Conservation (phyloP, 768 basidiomycete species). For the Phanerochaete carnosa region DNA sequence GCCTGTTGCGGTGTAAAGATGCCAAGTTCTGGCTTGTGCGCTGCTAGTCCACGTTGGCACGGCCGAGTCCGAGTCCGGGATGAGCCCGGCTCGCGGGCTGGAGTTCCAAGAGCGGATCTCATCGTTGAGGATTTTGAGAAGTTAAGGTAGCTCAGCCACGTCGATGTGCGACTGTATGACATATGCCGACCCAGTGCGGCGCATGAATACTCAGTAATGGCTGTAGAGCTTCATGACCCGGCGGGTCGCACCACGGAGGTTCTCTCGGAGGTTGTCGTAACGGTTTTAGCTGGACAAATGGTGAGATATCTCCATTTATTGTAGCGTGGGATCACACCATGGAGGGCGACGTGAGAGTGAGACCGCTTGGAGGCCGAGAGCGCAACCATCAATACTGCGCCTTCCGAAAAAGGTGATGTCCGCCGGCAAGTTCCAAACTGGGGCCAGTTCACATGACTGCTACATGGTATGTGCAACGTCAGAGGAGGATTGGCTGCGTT, state of each 20-base stretch:
- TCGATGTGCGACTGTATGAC: no score
- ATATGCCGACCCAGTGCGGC: no score
- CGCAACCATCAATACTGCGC: slow-evolving; percentile 6
- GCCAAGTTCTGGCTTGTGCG: no score
- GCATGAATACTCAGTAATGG: no score
- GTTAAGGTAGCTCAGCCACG: not conserved
- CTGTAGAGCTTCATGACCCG: not conserved
- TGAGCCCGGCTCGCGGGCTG: not conserved
- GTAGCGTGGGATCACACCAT: not conserved
- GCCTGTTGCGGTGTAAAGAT: no score
- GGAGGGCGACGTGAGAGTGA: not conserved
- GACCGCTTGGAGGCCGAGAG: not conserved
- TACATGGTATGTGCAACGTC: not conserved
- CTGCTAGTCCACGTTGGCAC: not conserved
- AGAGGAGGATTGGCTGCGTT: not conserved
- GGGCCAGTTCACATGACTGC: not conserved
- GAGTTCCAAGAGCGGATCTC: not conserved
- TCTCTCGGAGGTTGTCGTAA: not conserved
- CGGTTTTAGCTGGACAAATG: not conserved
- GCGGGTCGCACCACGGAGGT: not conserved
- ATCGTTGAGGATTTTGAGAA: not conserved
- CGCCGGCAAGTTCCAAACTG: not conserved
- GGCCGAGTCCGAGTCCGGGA: not conserved
- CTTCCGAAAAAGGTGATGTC: not conserved
- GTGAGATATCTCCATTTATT: not conserved